phyloP scores from a whole-genome alignment of 345 rosid species.

The Linum tenue region DNA sequence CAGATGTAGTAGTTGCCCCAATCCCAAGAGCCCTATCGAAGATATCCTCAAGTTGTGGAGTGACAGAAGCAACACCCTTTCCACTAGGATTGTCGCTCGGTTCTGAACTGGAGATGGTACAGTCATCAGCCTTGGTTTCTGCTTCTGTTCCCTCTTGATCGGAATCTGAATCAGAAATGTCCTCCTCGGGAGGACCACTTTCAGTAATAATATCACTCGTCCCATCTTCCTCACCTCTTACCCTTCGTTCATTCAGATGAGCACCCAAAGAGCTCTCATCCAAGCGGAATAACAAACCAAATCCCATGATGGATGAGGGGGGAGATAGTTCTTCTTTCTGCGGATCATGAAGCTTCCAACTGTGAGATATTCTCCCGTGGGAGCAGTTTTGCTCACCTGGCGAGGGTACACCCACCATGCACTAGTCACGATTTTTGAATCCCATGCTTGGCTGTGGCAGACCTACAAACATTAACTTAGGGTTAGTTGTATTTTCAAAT shows the following conservation, averaged over 20 bases:
- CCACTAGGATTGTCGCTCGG: conserved; percentile 25
- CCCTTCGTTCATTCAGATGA: conserved; percentile 92
- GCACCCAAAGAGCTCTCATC: conserved; percentile 98
- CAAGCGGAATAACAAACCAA: conserved; percentile 89
- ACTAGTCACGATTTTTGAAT: conserved; percentile 93
- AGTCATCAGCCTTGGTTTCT: conserved; percentile 17
- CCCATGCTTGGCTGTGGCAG: conserved; percentile 98
- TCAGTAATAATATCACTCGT: conserved; percentile 48
- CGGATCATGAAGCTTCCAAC: conserved; percentile 99
- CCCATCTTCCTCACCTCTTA: conserved; percentile 93
- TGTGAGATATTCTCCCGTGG: conserved; percentile 97
- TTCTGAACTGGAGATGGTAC: conserved; percentile 12
- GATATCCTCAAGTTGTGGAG: conserved; percentile 76
- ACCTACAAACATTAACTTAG: conserved; percentile 40
- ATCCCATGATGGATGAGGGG: conserved; percentile 96
- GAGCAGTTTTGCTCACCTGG: conserved; percentile 99
- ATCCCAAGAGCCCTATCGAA: conserved; percentile 92
- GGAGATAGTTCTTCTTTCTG: conserved; percentile 93
- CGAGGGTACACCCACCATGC: conserved; percentile 99
- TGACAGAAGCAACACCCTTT: conserved; percentile 35
- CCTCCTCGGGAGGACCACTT: conserved; percentile 31
- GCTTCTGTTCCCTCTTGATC: conserved; percentile 34
- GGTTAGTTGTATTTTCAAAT: neutral
- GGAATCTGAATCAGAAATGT: conserved; percentile 52
- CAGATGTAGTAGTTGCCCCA: conserved; percentile 49